A percentile compares a stretch with the other conserved stretches of the same genome.
Conservation (phyloP, 73 alveolate genomes). For the Tetrahymena borealis region DNA sequence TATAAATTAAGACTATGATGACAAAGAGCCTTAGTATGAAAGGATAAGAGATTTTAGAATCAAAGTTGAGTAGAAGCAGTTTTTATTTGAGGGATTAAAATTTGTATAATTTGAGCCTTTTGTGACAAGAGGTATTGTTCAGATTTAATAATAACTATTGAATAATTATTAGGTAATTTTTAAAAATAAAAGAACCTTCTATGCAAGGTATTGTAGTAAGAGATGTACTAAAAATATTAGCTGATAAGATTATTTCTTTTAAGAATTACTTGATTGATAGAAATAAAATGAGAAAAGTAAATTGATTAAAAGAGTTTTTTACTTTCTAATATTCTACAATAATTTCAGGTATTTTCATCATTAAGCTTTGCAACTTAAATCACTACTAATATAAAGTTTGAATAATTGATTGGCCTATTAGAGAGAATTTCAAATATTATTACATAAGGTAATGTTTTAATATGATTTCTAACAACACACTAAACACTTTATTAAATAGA, state of each 20-base stretch:
- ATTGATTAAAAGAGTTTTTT: no score
- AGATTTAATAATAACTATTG: background rate
- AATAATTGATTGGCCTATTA: background rate
- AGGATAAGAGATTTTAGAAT: background rate
- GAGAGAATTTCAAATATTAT: background rate
- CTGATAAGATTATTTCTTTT: background rate
- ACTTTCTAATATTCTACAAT: no score
- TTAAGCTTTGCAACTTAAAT: background rate
- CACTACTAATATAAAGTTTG: background rate
- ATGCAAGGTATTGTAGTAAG: background rate
- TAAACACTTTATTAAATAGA: no score
- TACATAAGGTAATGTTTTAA: background rate
- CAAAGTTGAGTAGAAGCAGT: background rate
- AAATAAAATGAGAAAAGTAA: background rate
- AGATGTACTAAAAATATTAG: background rate
- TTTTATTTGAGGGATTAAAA: background rate
- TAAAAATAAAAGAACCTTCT: no score
- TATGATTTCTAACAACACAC: background rate
- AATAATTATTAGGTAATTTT: background rate
- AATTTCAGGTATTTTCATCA: background rate
- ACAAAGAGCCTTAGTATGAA: background rate
- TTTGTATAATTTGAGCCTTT: background rate
- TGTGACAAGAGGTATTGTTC: background rate
- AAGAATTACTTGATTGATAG: background rate
- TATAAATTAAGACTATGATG: background rate